Conservation (phyloP, 192 early-diverging fungal genomes). For the Coemansia sp. region DNA sequence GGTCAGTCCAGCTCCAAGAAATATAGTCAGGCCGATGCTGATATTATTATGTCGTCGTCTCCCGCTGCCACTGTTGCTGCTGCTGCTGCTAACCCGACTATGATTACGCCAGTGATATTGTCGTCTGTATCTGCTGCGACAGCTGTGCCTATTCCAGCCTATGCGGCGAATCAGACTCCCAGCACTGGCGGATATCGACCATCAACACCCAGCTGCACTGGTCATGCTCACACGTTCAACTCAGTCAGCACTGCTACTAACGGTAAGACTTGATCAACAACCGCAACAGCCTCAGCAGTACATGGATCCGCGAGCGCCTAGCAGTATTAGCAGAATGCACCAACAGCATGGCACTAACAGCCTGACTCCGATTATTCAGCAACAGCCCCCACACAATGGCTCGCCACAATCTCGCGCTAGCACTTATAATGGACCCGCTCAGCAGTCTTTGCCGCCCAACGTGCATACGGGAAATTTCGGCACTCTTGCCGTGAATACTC, state of each 20-base stretch:
- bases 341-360: constrained; percentile 13
- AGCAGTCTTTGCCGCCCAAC: no score
- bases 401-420: constrained; percentile 42
- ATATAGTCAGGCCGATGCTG: no score
- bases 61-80: no score
- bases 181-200: constrained; percentile 3
- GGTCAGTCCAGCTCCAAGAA: no score
- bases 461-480: constrained; percentile 45
- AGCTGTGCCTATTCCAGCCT: not conserved
- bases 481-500: constrained; percentile 37
- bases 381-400: constrained; percentile 27
- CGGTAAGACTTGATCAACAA: not conserved
- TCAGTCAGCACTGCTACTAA: constrained; percentile 21
- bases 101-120: no score
- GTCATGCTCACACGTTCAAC: constrained; percentile 19
- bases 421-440: constrained; percentile 33
- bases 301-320: constrained; percentile 21
- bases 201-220: constrained; percentile 9
- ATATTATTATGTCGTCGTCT: no score
- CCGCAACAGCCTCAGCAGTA: not conserved
- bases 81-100: no score
- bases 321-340: constrained; percentile 24
- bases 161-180: not conserved
- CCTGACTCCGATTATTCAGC: constrained; percentile 13
- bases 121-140: not conserved